Evolutionary conservation across 306 rosid species (phyloP).

Genomic region (Castanospermum australe): DNA sequence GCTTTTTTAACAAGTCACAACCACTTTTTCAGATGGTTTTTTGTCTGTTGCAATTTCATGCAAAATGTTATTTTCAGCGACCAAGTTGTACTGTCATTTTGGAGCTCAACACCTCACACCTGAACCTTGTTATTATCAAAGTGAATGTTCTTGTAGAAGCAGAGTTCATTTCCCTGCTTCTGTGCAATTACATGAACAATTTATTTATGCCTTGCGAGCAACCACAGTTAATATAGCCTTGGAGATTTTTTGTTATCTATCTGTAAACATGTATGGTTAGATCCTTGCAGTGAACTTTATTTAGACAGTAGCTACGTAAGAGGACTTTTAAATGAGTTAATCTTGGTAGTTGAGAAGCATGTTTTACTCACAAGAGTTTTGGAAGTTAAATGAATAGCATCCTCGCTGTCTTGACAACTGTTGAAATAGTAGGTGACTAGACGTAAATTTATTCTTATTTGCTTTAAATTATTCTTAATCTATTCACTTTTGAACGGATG

Average conservation of each 20-base stretch:
- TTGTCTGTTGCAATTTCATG: background rate
- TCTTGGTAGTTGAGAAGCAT: background rate
- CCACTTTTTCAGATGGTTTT: background rate
- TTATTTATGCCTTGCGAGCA: background rate
- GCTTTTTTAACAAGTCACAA: background rate
- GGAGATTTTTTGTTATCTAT: background rate
- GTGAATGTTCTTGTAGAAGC: background rate
- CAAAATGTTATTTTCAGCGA: background rate
- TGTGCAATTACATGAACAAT: background rate
- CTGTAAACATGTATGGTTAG: background rate
- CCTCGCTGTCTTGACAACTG: background rate
- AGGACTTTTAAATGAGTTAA: background rate
- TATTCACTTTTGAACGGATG: background rate
- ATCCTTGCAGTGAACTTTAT: background rate
- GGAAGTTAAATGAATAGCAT: background rate
- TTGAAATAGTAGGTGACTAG: background rate
- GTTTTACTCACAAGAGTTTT: background rate
- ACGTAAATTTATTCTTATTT: background rate
- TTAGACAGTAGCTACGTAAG: background rate
- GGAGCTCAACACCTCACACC: background rate
- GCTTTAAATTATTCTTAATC: background rate
- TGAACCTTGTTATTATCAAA: background rate
- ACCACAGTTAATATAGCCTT: background rate
- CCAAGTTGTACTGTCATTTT: background rate
- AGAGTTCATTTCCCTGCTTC: background rate